A percentile compares a stretch with the other conserved stretches of the same genome.
Evolutionary conservation across 768 basidiomycete species (phyloP).

Genomic region (Phlegmacium glaucopus): DNA sequence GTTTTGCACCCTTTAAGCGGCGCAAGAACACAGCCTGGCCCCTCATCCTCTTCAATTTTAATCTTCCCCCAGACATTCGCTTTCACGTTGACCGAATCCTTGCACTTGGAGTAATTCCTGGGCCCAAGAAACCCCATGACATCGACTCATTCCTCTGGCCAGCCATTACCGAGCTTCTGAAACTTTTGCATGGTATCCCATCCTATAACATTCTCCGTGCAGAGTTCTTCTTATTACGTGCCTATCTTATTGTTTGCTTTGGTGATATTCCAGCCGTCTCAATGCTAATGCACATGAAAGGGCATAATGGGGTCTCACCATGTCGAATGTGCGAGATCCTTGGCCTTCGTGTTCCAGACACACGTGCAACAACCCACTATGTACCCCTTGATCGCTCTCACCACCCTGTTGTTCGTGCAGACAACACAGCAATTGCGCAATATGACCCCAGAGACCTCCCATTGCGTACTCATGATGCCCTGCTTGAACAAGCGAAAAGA

Average conservation of each 20-base stretch:
- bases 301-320: slow-evolving; percentile 36
- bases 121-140: slow-evolving; percentile 40
- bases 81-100: slow-evolving; percentile 33
- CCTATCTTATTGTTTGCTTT: slow-evolving; percentile 15
- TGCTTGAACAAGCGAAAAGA: slow-evolving; percentile 18
- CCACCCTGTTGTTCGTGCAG: slow-evolving; percentile 13
- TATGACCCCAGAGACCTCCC: slow-evolving; percentile 32
- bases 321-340: slow-evolving; percentile 34
- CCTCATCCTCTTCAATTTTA: slow-evolving; percentile 35
- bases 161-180: slow-evolving; percentile 32
- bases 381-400: slow-evolving; percentile 20
- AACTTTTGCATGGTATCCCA: slow-evolving; percentile 31
- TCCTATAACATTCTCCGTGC: slow-evolving; percentile 21
- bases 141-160: slow-evolving; percentile 42
- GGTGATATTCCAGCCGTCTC: slow-evolving; percentile 22
- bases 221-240: slow-evolving; percentile 10
- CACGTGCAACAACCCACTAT: slow-evolving; percentile 18
- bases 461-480: slow-evolving; percentile 25
- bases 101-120: slow-evolving; percentile 41
- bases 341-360: slow-evolving; percentile 15
- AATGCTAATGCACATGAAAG: slow-evolving; percentile 32
- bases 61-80: slow-evolving; percentile 29
- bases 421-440: not conserved
- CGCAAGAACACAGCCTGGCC: slow-evolving; percentile 36
- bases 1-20: slow-evolving; percentile 36